These are phyloP conservation scores for Penicillium pancosmium DNA, from an alignment of 495 filamentous ascomycete species.

Conservation along the genomic window DNA sequence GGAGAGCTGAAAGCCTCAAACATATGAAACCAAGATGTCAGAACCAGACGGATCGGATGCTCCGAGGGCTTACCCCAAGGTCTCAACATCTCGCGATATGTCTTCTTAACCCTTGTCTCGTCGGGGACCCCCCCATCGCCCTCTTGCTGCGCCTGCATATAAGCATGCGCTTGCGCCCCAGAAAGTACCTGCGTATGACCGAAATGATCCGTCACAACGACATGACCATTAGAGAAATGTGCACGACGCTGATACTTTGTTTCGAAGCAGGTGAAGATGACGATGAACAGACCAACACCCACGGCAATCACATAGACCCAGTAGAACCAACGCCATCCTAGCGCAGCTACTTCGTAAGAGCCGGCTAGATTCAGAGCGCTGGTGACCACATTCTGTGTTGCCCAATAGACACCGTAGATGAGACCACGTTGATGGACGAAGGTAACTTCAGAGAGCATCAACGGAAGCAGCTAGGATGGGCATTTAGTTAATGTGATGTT, in stretches of 20 bases:
- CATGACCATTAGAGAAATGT: conserved; percentile 25
- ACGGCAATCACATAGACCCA: conserved; percentile 39
- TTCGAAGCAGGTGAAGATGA: conserved; percentile 34
- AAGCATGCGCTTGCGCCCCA: conserved; percentile 13
- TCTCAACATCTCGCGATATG: conserved; percentile 34
- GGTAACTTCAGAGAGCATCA: conserved; percentile 39
- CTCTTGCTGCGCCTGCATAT: conserved; percentile 8
- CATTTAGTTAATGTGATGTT: background rate
- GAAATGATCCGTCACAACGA: conserved; percentile 40
- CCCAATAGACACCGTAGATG: conserved; percentile 37
- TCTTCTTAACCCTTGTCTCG: conserved; percentile 25
- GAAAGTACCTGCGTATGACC: conserved; percentile 35
- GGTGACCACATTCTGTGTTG: conserved; percentile 37
- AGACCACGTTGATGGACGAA: conserved; percentile 37
- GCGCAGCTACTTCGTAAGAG: conserved; percentile 34
- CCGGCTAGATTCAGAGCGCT: conserved; percentile 32
- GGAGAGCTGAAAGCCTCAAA: conserved; percentile 38
- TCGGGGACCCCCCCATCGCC: conserved; percentile 15
- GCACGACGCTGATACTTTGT: conserved; percentile 31
- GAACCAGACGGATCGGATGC: conserved; percentile 16
- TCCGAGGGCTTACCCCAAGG: conserved; percentile 21
- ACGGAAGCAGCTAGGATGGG: conserved; percentile 31
- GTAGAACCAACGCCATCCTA: conserved; percentile 45
- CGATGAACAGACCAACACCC: conserved; percentile 33
- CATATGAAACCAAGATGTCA: conserved; percentile 36